These are phyloP conservation scores for Kingdonia uniflora DNA, from an alignment of 164 flowering plant species.

Conservation along the genomic window DNA sequence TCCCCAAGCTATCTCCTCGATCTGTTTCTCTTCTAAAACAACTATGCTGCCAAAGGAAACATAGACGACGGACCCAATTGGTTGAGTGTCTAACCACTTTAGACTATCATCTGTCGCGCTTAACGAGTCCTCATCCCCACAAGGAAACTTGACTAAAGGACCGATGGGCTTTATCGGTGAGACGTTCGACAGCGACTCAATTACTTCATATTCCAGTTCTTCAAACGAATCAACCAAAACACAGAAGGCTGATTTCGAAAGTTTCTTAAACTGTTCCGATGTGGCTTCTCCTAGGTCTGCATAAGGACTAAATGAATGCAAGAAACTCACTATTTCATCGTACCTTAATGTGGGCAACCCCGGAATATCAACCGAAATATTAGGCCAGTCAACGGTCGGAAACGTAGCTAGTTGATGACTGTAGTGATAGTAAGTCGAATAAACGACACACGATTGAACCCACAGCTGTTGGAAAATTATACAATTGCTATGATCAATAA, in stretches of 20 bases:
- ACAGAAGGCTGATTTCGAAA: slow-evolving; percentile 42
- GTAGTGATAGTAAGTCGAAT: slow-evolving; percentile 47
- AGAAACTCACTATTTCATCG: slow-evolving; percentile 64
- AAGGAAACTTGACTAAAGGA: slow-evolving; percentile 34
- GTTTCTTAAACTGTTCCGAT: slow-evolving; percentile 42
- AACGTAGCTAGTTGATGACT: slow-evolving; percentile 30
- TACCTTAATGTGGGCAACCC: slow-evolving; percentile 35
- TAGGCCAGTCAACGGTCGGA: slow-evolving; percentile 30
- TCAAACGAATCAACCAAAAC: slow-evolving; percentile 55
- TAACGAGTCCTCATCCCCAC: slow-evolving; percentile 20
- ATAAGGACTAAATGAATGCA: slow-evolving; percentile 38
- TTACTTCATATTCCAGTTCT: slow-evolving; percentile 48
- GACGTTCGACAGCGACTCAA: slow-evolving; percentile 28
- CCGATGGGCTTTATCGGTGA: slow-evolving; percentile 38
- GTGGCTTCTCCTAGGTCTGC: slow-evolving; percentile 23
- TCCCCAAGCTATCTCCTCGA: slow-evolving; percentile 53
- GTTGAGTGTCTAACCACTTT: slow-evolving; percentile 46
- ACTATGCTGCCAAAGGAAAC: slow-evolving; percentile 56
- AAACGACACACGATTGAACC: slow-evolving; percentile 71
- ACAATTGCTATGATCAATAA: no score
- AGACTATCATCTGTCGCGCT: slow-evolving; percentile 32
- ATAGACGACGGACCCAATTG: slow-evolving; percentile 43
- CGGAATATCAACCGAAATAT: slow-evolving; percentile 44
- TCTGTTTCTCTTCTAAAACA: slow-evolving; percentile 31
- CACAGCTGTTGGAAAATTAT: no score